Evolutionary conservation across 306 rosid genomes (phyloP), one percentile per base, ranked within the genome.

Genomic region (Biancaea sappan): DNA sequence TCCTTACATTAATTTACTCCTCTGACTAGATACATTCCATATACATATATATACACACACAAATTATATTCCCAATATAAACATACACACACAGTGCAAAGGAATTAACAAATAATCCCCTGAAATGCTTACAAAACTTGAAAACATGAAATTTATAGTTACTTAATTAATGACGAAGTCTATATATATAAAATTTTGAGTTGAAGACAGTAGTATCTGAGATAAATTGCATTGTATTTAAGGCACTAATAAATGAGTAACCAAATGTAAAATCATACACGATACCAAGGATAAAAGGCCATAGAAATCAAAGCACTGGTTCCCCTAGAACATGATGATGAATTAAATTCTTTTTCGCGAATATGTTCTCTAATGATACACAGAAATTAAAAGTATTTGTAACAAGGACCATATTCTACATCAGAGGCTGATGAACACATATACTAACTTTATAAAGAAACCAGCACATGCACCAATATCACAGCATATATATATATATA

Each of bases 301-400:
- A 65, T 15, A 52, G 11, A 52, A 46, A 35, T 37, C 31, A 66
- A 72, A 58, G 31, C 18, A 43, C 64, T 14, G 75, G 8, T 5
- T 21, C 43, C 73, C 41, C 32, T 11, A 12, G 71, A 76, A 44
- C 56, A 68, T 21, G 50, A 31, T 2, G 43, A 43, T 44, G n/a
- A 22, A 35, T 46, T 12, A 21, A 59, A 25, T 46, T 47, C 41
- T 34, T 26, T 26, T 34, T 26, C 18, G 19, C 21, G 44, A 79
- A 72, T 14, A n/a, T 34, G 43, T 54, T 80, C 61, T 68, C 64
- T 60, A 48, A 60, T 11, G 61, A 44, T 44, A 32, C 53, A 25
- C 64, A 60, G 25, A 67, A 46, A 37, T 35, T 56, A 14, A 46
- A 73, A 56, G 47, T 48, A 75, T 15, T 53, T 44, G 70, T 14